Evolutionary conservation across 352 stramenopile genomes (phyloP).

Genomic region (Pythium folliculosum): DNA sequence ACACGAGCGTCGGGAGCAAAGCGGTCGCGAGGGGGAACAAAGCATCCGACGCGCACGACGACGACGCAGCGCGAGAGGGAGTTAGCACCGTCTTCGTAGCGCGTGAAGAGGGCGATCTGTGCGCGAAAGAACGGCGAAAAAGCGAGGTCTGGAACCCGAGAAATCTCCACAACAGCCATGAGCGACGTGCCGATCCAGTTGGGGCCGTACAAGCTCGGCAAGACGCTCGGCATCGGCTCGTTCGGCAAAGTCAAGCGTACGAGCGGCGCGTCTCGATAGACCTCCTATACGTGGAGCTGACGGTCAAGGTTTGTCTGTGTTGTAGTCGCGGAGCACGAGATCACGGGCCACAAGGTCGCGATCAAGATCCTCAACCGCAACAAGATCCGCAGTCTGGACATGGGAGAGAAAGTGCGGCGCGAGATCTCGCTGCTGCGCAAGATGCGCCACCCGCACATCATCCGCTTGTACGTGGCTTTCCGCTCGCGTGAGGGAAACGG

Average conservation of each 20-base stretch:
- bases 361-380: conserved; percentile 99
- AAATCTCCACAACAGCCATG: conserved; percentile 37
- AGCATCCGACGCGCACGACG: neutral
- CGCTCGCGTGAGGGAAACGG: too few relatives aligned
- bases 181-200: conserved; percentile 93
- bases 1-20: neutral
- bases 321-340: conserved; percentile 96
- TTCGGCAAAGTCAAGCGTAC: conserved; percentile 99
- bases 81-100: too few relatives aligned
- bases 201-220: conserved; percentile 97
- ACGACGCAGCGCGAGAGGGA: neutral
- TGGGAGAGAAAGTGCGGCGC: conserved; percentile 99
- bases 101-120: neutral
- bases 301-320: neutral
- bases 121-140: too few relatives aligned
- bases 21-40: neutral
- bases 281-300: conserved; percentile 30
- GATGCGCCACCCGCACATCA: conserved; percentile 99
- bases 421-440: conserved; percentile 99
- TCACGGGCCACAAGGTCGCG: conserved; percentile 98
- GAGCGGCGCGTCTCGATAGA: neutral
- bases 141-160: neutral
- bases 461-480: conserved; percentile 98
- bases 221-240: conserved; percentile 99
- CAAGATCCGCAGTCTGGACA: conserved; percentile 98